Evolutionary conservation across 2,329 filamentous ascomycete genomes (phyloP).

Genomic region (Hyphodiscus sp.): DNA sequence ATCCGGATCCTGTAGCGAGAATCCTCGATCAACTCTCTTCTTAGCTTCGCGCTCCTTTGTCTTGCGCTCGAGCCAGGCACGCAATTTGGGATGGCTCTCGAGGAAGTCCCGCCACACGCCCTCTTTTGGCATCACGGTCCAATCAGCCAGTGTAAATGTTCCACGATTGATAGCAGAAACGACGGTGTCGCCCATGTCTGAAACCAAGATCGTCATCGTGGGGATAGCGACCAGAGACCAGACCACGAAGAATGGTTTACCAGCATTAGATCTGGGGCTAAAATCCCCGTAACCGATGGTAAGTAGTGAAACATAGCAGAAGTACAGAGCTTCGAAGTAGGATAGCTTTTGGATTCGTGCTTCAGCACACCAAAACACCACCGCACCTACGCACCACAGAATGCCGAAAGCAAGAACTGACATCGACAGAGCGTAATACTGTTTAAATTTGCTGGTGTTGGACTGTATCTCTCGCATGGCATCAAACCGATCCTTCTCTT

Average conservation of each 20-base stretch:
- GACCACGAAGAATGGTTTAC: constrained; percentile 63
- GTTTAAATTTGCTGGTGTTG: constrained; percentile 52
- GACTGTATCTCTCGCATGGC: constrained; percentile 58
- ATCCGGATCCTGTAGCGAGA: constrained; percentile 29
- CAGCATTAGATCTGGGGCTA: constrained; percentile 55
- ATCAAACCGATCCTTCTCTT: constrained; percentile 54
- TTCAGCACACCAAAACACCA: constrained; percentile 58
- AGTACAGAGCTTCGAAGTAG: constrained; percentile 63
- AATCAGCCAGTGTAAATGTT: constrained; percentile 55
- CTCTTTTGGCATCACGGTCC: constrained; percentile 57
- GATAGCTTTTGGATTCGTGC: constrained; percentile 42
- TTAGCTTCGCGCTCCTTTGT: constrained; percentile 35
- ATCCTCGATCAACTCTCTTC: constrained; percentile 34
- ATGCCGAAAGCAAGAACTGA: constrained; percentile 53
- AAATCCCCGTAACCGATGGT: constrained; percentile 67
- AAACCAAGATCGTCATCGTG: constrained; percentile 62
- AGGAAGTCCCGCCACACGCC: constrained; percentile 48
- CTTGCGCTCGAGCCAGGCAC: constrained; percentile 32
- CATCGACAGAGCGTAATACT: constrained; percentile 52
- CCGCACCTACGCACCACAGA: constrained; percentile 60
- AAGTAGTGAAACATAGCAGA: constrained; percentile 61
- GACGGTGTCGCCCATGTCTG: constrained; percentile 58
- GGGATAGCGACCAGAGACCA: constrained; percentile 65
- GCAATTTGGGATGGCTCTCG: constrained; percentile 38
- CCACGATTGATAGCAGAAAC: constrained; percentile 56